Conservation (phyloP, 2,329 filamentous ascomycete genomes). For the Colletotrichum sp. region DNA sequence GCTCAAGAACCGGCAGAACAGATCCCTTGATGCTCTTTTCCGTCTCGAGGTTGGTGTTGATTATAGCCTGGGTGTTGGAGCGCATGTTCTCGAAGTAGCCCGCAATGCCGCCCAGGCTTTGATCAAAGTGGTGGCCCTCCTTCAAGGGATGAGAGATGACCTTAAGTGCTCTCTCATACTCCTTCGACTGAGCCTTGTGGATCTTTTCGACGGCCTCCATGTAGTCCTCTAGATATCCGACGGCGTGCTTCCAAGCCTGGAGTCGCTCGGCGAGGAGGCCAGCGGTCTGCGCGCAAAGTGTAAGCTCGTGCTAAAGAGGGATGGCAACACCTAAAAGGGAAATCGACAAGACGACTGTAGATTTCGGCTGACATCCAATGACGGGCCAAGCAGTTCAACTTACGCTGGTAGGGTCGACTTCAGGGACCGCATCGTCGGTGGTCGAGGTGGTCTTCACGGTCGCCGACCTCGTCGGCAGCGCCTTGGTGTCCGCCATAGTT, state of each 20-base stretch:
- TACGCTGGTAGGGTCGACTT: constrained; percentile 63
- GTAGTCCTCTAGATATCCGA: constrained; percentile 91
- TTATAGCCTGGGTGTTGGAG: constrained; percentile 87
- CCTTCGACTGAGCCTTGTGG: constrained; percentile 84
- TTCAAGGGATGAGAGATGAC: constrained; percentile 84
- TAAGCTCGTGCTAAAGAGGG: not conserved
- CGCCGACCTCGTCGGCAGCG: constrained; percentile 51
- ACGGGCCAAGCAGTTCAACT: constrained; percentile 28
- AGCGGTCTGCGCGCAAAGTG: constrained; percentile 61
- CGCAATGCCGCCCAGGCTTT: constrained; percentile 83
- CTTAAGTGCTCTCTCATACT: constrained; percentile 95
- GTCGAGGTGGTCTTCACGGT: constrained; percentile 35
- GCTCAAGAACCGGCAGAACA: constrained; percentile 86
- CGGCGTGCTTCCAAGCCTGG: constrained; percentile 95
- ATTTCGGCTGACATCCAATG: not conserved
- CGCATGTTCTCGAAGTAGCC: constrained; percentile 95
- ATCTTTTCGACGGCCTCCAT: constrained; percentile 84
- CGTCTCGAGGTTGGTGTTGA: constrained; percentile 89
- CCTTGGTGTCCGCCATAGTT: constrained; percentile 32
- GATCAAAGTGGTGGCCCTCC: constrained; percentile 93
- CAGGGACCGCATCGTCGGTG: constrained; percentile 63
- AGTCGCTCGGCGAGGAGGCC: constrained; percentile 85
- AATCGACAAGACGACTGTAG: not conserved
- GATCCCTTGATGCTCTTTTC: constrained; percentile 88
- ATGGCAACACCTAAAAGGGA: not conserved